Conservation (phyloP, 2,329 filamentous ascomycete genomes). For the Hypoxylon sp. region DNA sequence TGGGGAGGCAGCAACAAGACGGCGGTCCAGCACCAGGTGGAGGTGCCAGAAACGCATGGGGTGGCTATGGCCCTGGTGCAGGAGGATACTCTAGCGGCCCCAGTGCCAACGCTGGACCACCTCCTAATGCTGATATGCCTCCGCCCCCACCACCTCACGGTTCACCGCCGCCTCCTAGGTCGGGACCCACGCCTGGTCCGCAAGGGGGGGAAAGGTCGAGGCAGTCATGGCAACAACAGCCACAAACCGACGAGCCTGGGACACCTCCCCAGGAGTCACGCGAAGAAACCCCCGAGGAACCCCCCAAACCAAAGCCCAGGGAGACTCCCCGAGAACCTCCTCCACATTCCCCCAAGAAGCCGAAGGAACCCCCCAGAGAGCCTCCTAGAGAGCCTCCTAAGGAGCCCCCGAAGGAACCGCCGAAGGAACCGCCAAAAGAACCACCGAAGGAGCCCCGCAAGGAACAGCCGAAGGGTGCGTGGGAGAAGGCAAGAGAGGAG, state of each 20-base stretch:
- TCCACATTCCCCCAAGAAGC: slow-evolving; percentile 14
- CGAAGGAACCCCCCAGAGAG: slow-evolving; percentile 5
- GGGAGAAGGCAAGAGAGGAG: slow-evolving; percentile 35
- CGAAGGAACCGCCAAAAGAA: slow-evolving; percentile 18
- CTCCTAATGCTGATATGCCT: slow-evolving; percentile 49
- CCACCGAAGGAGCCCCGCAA: slow-evolving; percentile 26
- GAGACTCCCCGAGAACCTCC: slow-evolving; percentile 15
- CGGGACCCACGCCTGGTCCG: slow-evolving; percentile 44
- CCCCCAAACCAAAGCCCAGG: background rate
- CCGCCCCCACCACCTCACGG: slow-evolving; percentile 57
- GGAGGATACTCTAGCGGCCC: slow-evolving; percentile 45
- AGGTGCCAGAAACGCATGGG: slow-evolving; percentile 40
- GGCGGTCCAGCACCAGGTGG: slow-evolving; percentile 50
- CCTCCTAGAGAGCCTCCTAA: slow-evolving; percentile 4
- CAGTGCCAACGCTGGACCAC: slow-evolving; percentile 43
- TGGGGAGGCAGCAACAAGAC: slow-evolving; percentile 74
- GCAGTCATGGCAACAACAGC: slow-evolving; percentile 56
- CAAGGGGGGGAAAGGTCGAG: slow-evolving; percentile 53
- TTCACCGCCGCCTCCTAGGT: slow-evolving; percentile 49
- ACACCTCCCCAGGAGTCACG: slow-evolving; percentile 19
- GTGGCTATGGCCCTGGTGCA: slow-evolving; percentile 46
- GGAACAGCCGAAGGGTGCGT: slow-evolving; percentile 28
- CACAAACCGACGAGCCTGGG: slow-evolving; percentile 40
- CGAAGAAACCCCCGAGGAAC: slow-evolving; percentile 2
- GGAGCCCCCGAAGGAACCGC: slow-evolving; percentile 7